phyloP scores from a whole-genome alignment of 2,329 filamentous ascomycete species.

The Neobulgaria alba region DNA sequence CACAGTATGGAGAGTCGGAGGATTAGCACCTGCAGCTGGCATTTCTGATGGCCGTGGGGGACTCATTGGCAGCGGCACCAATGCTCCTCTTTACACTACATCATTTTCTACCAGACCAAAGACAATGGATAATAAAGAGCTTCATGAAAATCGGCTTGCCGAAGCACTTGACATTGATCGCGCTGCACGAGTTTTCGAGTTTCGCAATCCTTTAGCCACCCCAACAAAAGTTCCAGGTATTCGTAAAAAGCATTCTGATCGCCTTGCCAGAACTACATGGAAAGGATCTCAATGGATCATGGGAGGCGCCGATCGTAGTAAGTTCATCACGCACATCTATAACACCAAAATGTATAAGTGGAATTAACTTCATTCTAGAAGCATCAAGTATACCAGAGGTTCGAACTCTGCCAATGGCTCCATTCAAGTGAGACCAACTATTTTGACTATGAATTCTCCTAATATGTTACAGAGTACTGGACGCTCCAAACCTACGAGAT shows the following conservation, averaged over 20 bases:
- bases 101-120: slow-evolving; percentile 37
- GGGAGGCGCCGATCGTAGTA: slow-evolving; percentile 17
- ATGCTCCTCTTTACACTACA: slow-evolving; percentile 56
- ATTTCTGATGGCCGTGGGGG: slow-evolving; percentile 56
- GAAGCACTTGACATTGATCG: slow-evolving; percentile 74
- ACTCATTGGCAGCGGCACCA: slow-evolving; percentile 60
- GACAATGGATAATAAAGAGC: slow-evolving; percentile 52
- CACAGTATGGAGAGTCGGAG: slow-evolving; percentile 70
- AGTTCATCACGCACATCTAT: too few relatives aligned
- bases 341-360: too few relatives aligned
- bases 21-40: slow-evolving; percentile 49
- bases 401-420: slow-evolving; percentile 55
- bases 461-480: slow-evolving; percentile 57
- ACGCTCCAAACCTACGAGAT: slow-evolving; percentile 81
- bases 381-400: slow-evolving; percentile 19
- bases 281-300: slow-evolving; percentile 25
- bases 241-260: slow-evolving; percentile 17
- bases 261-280: slow-evolving; percentile 30
- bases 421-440: slow-evolving; percentile 61
- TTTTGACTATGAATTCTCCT: slow-evolving; percentile 17
- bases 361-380: slow-evolving; percentile 12
- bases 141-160: slow-evolving; percentile 67
- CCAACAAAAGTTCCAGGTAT: slow-evolving; percentile 19
- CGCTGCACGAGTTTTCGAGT: slow-evolving; percentile 55
- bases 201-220: slow-evolving; percentile 28